phyloP scores from a whole-genome alignment of 306 rosid genomes.

The Datisca glomerata region DNA sequence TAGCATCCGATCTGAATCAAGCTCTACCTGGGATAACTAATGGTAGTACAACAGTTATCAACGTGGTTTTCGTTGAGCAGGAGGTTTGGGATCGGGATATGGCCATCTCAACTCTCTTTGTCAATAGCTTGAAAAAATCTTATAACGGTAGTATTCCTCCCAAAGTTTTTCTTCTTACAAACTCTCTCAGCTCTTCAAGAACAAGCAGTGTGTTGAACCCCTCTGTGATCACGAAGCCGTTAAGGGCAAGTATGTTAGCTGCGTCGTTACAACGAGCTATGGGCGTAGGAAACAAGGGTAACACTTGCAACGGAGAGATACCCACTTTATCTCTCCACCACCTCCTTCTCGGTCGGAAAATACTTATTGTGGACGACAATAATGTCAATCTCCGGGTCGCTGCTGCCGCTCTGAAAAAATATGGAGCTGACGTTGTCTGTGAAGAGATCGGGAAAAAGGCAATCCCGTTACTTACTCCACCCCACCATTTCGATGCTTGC shows the following conservation, averaged over 20 bases:
- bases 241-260: slow-evolving; percentile 89
- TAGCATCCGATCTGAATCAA: slow-evolving; percentile 52
- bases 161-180: slow-evolving; percentile 60
- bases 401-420: slow-evolving; percentile 77
- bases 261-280: slow-evolving; percentile 71
- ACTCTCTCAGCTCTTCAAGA: slow-evolving; percentile 37
- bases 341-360: slow-evolving; percentile 70
- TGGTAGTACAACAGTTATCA: slow-evolving; percentile 23
- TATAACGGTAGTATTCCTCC: slow-evolving; percentile 31
- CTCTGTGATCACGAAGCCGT: slow-evolving; percentile 58
- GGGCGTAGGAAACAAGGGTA: slow-evolving; percentile 57
- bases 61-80: slow-evolving; percentile 64
- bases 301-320: slow-evolving; percentile 56
- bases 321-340: slow-evolving; percentile 54
- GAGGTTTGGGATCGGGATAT: slow-evolving; percentile 78
- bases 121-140: slow-evolving; percentile 27
- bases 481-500: slow-evolving; percentile 82
- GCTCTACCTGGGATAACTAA: slow-evolving; percentile 31
- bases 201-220: slow-evolving; percentile 26
- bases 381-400: slow-evolving; percentile 84
- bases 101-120: slow-evolving; percentile 26
- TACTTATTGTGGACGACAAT: slow-evolving; percentile 85
- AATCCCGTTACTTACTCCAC: slow-evolving; percentile 57
- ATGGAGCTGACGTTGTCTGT: slow-evolving; percentile 87
- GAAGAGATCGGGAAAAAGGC: slow-evolving; percentile 69